Conservation (phyloP, 2,329 filamentous ascomycete genomes). For the Rhinocladiella mackenziei region DNA sequence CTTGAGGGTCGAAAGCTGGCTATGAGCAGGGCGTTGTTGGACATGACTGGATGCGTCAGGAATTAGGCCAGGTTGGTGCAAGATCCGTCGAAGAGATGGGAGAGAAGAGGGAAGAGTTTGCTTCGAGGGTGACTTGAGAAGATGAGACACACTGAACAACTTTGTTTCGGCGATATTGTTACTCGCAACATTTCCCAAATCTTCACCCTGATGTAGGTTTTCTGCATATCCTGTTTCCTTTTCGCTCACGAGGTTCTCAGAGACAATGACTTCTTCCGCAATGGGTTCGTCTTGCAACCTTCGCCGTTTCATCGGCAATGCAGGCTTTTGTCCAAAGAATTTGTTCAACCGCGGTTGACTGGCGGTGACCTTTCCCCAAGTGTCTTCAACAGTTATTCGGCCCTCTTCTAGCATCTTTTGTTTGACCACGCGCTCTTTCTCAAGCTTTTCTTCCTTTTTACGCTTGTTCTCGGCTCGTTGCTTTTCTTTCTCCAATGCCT, state of each 20-base stretch:
- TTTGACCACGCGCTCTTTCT: conserved; percentile 21
- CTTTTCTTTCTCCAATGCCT: conserved; percentile 23
- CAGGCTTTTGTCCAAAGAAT: conserved; percentile 23
- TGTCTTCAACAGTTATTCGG: conserved; percentile 25
- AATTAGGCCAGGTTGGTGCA: background rate
- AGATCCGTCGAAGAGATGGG: background rate
- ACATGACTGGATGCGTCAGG: background rate
- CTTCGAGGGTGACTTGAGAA: background rate
- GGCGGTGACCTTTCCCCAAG: conserved; percentile 28
- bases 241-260: background rate
- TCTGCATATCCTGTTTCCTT: background rate
- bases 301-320: conserved; percentile 1
- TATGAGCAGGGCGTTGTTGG: background rate
- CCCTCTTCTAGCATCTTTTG: conserved; percentile 27
- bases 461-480: conserved; percentile 26
- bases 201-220: background rate
- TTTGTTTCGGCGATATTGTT: background rate
- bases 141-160: too few species aligned
- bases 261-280: background rate
- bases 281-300: background rate
- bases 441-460: conserved; percentile 26
- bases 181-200: background rate
- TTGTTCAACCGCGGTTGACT: conserved; percentile 27
- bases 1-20: conserved; percentile 1
- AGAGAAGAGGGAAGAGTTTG: background rate